Evolutionary conservation across 129 eudicot species (phyloP).

Genomic region (Cynara cardunculus): DNA sequence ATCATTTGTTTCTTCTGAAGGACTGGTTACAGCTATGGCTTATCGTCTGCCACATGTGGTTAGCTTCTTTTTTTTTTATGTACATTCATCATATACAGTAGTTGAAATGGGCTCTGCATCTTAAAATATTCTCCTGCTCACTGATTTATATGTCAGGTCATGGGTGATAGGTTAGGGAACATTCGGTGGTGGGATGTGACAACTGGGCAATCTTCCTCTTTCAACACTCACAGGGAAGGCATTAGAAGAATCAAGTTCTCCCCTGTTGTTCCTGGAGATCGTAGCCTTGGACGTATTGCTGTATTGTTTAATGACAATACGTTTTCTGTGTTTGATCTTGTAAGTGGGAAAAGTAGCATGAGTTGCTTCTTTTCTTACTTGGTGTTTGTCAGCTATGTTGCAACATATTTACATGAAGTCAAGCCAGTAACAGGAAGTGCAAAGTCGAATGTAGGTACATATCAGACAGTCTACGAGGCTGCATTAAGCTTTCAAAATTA

Average conservation of each 20-base stretch:
- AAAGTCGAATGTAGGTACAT: background rate
- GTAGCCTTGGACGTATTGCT: slow-evolving; percentile 95
- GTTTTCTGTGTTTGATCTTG: slow-evolving; percentile 93
- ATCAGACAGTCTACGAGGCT: background rate
- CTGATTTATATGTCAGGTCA: slow-evolving; percentile 55
- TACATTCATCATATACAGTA: background rate
- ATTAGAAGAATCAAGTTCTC: slow-evolving; percentile 93
- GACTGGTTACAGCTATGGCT: slow-evolving; percentile 90
- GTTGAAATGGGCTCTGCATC: background rate
- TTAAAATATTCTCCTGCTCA: slow-evolving; percentile 4
- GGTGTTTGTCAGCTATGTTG: slow-evolving; percentile 24
- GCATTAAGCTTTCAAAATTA: background rate
- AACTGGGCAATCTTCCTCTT: slow-evolving; percentile 95
- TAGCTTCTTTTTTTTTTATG: slow-evolving; percentile 17
- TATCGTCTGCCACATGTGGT: slow-evolving; percentile 98
- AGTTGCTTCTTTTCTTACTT: slow-evolving; percentile 26
- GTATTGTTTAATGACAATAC: slow-evolving; percentile 91
- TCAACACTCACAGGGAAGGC: slow-evolving; percentile 93
- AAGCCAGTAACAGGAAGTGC: background rate
- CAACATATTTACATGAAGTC: slow-evolving; percentile 20
- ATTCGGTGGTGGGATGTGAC: slow-evolving; percentile 99
- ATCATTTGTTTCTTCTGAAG: slow-evolving; percentile 82
- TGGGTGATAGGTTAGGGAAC: slow-evolving; percentile 97
- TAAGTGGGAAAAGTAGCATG: slow-evolving; percentile 44
- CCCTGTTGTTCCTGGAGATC: slow-evolving; percentile 96